Evolutionary conservation across 2,329 filamentous ascomycete species (phyloP).

Genomic region (Colletotrichum navitas): DNA sequence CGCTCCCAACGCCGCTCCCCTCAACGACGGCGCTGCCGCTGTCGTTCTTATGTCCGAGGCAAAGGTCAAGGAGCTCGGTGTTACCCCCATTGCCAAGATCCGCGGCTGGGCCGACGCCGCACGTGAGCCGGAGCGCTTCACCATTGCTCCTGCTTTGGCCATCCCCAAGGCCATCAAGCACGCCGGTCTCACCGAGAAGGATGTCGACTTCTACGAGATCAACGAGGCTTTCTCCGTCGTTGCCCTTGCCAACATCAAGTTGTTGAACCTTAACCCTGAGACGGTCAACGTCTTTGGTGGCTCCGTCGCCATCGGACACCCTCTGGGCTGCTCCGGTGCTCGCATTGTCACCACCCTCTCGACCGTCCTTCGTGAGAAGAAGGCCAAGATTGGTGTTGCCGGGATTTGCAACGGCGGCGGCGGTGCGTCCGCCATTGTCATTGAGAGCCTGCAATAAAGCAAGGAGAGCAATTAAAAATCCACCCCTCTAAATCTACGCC

Average conservation of each 20-base stretch:
- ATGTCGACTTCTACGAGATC: slow-evolving; percentile 96
- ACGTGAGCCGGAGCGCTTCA: slow-evolving; percentile 93
- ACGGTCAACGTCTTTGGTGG: slow-evolving; percentile 97
- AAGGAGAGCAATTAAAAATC: background rate
- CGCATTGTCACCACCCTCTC: slow-evolving; percentile 93
- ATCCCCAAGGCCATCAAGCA: slow-evolving; percentile 98
- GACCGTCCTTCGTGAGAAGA: slow-evolving; percentile 89
- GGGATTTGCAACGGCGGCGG: slow-evolving; percentile 99
- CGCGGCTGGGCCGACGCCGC: slow-evolving; percentile 97
- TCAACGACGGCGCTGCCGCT: slow-evolving; percentile 95
- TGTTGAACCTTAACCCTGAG: slow-evolving; percentile 81
- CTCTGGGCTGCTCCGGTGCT: slow-evolving; percentile 92
- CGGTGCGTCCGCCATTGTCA: slow-evolving; percentile 91
- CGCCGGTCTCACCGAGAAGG: slow-evolving; percentile 81
- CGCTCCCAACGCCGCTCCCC: slow-evolving; percentile 93
- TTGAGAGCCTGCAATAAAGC: slow-evolving; percentile 77
- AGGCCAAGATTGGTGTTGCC: slow-evolving; percentile 91
- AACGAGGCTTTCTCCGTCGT: slow-evolving; percentile 99
- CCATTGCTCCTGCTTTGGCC: slow-evolving; percentile 90
- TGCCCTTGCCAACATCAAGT: slow-evolving; percentile 94
- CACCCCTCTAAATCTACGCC: background rate
- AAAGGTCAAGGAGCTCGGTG: slow-evolving; percentile 89
- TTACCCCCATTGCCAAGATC: slow-evolving; percentile 96
- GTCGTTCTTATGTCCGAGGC: slow-evolving; percentile 94
- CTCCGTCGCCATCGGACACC: slow-evolving; percentile 95